Base-by-base conservation (phyloP, 2,329 filamentous ascomycete species). In the Huntiella abstrusa region DNA sequence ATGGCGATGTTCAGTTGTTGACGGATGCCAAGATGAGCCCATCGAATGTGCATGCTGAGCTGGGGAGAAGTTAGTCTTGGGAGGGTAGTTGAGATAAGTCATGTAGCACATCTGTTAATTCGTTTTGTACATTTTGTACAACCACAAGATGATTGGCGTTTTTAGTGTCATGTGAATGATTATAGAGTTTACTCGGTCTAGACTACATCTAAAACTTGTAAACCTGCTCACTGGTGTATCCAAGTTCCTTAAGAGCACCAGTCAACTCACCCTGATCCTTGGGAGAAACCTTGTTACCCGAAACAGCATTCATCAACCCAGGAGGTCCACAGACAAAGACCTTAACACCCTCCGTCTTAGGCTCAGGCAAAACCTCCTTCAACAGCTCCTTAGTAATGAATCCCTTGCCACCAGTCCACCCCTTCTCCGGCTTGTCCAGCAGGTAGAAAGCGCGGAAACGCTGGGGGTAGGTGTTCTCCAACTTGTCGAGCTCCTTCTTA, bases 401-500 rank as follows among this genome's bases (percentile, higher is more conserved):
- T 52, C 91, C 91, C 62, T 77, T 83, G 57, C 70, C 75, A 54
- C 83, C 81, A 47, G 64, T 63, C 85, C 85, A 94, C 49, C 70
- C 70, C 66, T 83, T 74, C 42, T 75, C 83, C 75, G 83, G 56
- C 57, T 88, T 83, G 68, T 94, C 84, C 34, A 98, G 73, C 45
- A 87, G 73, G 67, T 96, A 95, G 66, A 96, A 95, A 49, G 83
- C 86, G 56, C 83, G 78, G 80, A 98, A 96, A 53, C 87, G 81
- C 64, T 86, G 83, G 13, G 91, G 91, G 68, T 87, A 93, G 43
- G 81, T 86, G 71, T 95, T 94, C 70, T 96, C 91, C 49, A 98
- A 73, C 51, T 86, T 68, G 49, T 82, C 71, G 47, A 88, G 75
- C 67, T 98, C 84, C 56, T 75, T 72, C 71, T 85, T 88, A 56